Base-by-base conservation (phyloP, 345 rosid genomes). In the Melaleuca alternifolia region DNA sequence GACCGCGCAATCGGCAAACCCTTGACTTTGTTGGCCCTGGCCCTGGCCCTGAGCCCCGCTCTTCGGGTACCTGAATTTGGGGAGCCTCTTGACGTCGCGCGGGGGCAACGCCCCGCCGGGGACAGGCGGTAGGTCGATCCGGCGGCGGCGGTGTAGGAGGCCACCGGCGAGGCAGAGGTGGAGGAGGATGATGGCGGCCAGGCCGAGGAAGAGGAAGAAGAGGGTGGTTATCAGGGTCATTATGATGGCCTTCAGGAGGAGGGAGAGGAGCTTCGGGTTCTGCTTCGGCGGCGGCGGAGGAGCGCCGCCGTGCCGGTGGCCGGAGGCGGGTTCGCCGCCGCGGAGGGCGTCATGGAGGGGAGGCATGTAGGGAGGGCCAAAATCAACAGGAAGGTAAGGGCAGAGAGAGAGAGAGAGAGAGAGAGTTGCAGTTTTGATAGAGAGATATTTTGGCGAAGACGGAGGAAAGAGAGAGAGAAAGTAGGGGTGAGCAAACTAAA, bases 211-310 rank as follows among this genome's bases (percentile, higher is more conserved):
- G 51, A 93, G 87, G 89, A 92, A 94, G 94, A 96, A 93, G 62
- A 94, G 83, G 16, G 93, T 89, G 46, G 94, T 94, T n/a, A 94
- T 84, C 10, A 94, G 85, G 83, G 92, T 89, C 99, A 95, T 97
- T 84, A 95, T 96, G 2, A 94, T 84, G 87, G 92, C 90, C 53
- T 94, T 93, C 48, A 96, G 92, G 88, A 96, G 65, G 20, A 92
- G 77, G 4, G 96, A 94, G 15, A 97, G 93, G 82, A 97, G 85
- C 84, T 87, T 90, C 18, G 84, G 89, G 89, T 90, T 89, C 7
- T 88, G 89, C 83, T 97, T 96, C 6, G 92, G 95, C 5, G 92
- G 87, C 23, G 87, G 28, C 20, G 28, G 51, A 16, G 61, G 2
- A 2, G 54, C 54, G 7, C 89, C 89, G 75, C 91, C 90, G 50